Evolutionary conservation across 768 basidiomycete species (phyloP), one percentile per base, ranked within the genome.

Genomic region (Hypholoma fasciculare): DNA sequence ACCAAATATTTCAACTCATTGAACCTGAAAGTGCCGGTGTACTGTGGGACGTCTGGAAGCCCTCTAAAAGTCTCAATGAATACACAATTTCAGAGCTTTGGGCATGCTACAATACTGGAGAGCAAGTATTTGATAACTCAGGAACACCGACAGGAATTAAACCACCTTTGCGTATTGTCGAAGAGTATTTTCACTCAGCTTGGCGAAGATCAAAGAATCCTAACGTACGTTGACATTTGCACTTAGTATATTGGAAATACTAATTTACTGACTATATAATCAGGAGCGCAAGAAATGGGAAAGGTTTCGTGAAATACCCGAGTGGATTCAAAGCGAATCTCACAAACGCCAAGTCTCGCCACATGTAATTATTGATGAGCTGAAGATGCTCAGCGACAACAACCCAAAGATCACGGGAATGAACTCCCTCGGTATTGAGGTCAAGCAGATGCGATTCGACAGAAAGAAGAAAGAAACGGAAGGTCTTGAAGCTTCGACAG

Each of bases 171-270:
- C 62, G 61, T 11, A 23, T 62, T 0, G 64, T 71, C 9, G 67
- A 72, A 38, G 38, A 59, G 19, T 49, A 61, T 19, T 69, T 70
- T 42, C 59, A 64, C 30, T 50, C 56, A 4, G 23, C 7, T 7
- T 71, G 69, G 64, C 58, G 59, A 11, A 58, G 50, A 20, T 38
- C 50, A 53, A 34, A 89, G 69, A 74, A 88, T 16, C 83, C 90
- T 71, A 65, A 73, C 13, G 66, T 70, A 55, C 16, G 49, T 3
- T 51, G 30, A n/a, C 4, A 30, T 16, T 20, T 43, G 34, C 1
- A 49, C 58, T 4, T 30, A 8, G 4, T 42, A 30, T 36, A 30
- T n/a, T n/a, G n/a, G 12, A 23, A 20, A 70, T 81, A 3, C 59
- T 71, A 70, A 14, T 23, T 49, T 14, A 23, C 7, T 20, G 7